Conservation (phyloP, 805 yeast species). For the Ascoidea tarda region DNA sequence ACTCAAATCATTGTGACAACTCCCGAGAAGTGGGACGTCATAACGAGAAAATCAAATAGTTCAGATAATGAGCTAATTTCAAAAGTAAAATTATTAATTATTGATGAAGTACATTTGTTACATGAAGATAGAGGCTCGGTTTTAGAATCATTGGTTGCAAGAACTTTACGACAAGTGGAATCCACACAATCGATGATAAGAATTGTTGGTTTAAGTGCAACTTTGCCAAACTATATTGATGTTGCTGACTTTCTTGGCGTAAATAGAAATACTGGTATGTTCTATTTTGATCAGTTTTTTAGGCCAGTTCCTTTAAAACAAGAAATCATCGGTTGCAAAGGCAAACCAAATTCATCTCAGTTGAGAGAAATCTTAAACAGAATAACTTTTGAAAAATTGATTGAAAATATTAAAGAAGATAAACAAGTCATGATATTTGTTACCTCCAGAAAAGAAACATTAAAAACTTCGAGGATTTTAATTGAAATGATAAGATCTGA, state of each 20-base stretch:
- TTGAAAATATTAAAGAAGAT: conserved; percentile 51
- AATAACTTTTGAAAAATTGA: conserved; percentile 62
- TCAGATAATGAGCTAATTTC: conserved; percentile 64
- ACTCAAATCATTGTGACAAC: conserved; percentile 90
- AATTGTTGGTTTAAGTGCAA: conserved; percentile 89
- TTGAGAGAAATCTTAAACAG: conserved; percentile 59
- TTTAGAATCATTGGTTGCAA: conserved; percentile 85
- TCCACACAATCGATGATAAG: conserved; percentile 87
- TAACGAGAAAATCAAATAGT: conserved; percentile 84
- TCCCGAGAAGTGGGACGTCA: conserved; percentile 97
- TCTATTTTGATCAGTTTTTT: conserved; percentile 84
- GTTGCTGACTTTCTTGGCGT: conserved; percentile 94
- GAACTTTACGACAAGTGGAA: conserved; percentile 91
- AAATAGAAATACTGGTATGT: conserved; percentile 81
- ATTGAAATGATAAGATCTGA: conserved; percentile 52
- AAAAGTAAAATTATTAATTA: conserved; percentile 73
- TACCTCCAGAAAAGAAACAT: conserved; percentile 88
- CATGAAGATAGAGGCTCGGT: conserved; percentile 99
- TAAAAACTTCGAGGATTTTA: conserved; percentile 63
- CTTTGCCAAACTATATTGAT: conserved; percentile 81
- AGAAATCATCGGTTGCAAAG: conserved; percentile 73
- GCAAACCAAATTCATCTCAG: conserved; percentile 67
- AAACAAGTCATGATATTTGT: conserved; percentile 95
- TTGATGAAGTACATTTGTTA: conserved; percentile 91
- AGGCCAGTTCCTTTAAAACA: conserved; percentile 91